These are phyloP conservation scores for Pelargonium fulgidum DNA, from an alignment of 441 rosid genomes.

Conservation along the genomic window DNA sequence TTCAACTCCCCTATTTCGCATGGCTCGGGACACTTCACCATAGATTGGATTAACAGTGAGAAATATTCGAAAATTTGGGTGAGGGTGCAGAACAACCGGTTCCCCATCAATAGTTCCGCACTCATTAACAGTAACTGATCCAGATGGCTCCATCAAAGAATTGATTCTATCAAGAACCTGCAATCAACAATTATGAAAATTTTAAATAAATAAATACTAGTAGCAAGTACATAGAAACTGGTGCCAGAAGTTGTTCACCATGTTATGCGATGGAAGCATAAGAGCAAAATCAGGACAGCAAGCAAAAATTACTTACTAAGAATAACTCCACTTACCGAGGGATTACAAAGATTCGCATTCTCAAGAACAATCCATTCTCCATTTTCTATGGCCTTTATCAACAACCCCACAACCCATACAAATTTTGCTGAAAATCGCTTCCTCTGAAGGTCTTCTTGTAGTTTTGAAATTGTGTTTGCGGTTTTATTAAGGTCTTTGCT, in stretches of 20 bases:
- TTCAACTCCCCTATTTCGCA: constrained; percentile 98
- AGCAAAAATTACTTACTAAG: background rate
- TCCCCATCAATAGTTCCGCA: constrained; percentile 82
- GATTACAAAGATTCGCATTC: constrained; percentile 94
- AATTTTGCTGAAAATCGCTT: constrained; percentile 60
- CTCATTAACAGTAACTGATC: constrained; percentile 85
- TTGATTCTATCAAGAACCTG: constrained; percentile 97
- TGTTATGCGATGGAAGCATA: background rate
- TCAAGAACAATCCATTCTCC: constrained; percentile 96
- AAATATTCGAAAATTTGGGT: constrained; percentile 80
- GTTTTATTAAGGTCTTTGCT: constrained; percentile 44
- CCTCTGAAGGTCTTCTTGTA: constrained; percentile 41
- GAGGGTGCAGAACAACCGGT: constrained; percentile 71
- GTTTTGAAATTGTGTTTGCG: constrained; percentile 45
- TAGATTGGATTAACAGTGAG: constrained; percentile 81
- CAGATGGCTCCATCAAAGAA: constrained; percentile 87
- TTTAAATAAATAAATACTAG: constrained; percentile 9
- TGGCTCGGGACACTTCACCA: constrained; percentile 94
- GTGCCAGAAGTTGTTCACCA: background rate
- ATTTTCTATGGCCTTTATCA: constrained; percentile 81
- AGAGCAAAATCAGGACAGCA: background rate
- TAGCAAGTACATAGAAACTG: background rate
- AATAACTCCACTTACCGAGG: constrained; percentile 56
- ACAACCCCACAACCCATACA: constrained; percentile 87
- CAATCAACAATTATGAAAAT: constrained; percentile 18